Evolutionary conservation across 2,329 filamentous ascomycete species (phyloP), one percentile per base, ranked within the genome.

Genomic region (Trichoderma pleuroti): DNA sequence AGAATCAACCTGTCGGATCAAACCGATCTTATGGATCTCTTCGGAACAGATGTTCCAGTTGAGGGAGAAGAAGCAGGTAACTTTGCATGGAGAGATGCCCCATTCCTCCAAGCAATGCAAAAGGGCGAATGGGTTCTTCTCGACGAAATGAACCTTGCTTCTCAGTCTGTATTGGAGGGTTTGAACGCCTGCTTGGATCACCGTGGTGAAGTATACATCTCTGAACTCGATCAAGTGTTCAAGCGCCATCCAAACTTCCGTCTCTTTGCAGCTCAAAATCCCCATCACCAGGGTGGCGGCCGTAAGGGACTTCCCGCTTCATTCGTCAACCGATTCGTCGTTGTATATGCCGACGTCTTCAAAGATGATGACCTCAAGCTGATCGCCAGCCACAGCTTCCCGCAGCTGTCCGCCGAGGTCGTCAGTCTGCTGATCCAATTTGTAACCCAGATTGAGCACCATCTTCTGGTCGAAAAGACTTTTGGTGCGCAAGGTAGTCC

Each of bases 81-180:
- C 72, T 99, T 99, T 77, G 91, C 93, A 1, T 99, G 96, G 96
- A 89, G 94, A 75, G 95, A 99, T 79, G 96, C 95, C 0, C 94
- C 96, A 1, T 98, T 99, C 78, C 84, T 99, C 24, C 92, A 93
- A 78, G 96, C 96, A 0, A 98, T 99, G 95, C 96, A 98, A 78
- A 92, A 89, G 71, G 96, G 96, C 32, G 93, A 97, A 75, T 99
- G 96, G 96, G 96, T 99, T 12, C 84, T 99, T 32, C 86, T 99
- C 0, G 96, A 99, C 77, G 96, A 99, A 83, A 99, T 99, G 96
- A 99, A 99, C 76, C 83, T 99, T 73, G 96, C 97, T 1, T 98
- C 95, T 0, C 96, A 99, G 79, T 97, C 95, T 5, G 94, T 99
- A 2, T 87, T 99, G 1, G 96, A 99, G 82, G 97, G 96, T 73